These are phyloP conservation scores for Phytophthora tubulina DNA, from an alignment of 352 stramenopile species.

Conservation along the genomic window DNA sequence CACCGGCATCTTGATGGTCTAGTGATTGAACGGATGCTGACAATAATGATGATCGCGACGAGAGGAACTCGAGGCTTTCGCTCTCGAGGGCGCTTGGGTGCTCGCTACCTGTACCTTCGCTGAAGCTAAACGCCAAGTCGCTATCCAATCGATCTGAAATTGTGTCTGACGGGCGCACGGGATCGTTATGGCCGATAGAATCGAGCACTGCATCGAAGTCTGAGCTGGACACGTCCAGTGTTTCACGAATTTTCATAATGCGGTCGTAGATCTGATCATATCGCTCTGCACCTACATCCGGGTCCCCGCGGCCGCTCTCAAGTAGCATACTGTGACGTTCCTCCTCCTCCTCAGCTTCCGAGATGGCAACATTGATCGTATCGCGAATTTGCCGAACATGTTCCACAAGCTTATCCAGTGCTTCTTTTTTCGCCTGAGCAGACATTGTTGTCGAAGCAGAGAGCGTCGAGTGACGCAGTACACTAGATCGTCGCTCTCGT, in stretches of 20 bases:
- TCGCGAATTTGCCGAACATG: conserved; percentile 76
- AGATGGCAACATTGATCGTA: conserved; percentile 74
- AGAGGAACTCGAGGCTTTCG: conserved; percentile 36
- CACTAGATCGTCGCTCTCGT: conserved; percentile 20
- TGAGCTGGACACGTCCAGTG: conserved; percentile 53
- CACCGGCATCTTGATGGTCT: conserved; percentile 48
- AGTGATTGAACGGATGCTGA: conserved; percentile 40
- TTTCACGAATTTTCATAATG: conserved; percentile 63
- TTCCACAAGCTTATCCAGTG: conserved; percentile 64
- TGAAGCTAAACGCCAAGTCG: conserved; percentile 40
- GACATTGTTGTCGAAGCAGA: conserved; percentile 41
- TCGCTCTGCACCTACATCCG: conserved; percentile 34
- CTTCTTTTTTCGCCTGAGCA: conserved; percentile 47
- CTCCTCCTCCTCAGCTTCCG: conserved; percentile 61
- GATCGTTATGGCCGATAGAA: conserved; percentile 36
- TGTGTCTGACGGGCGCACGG: conserved; percentile 22
- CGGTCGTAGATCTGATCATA: conserved; percentile 61
- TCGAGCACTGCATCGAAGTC: conserved; percentile 62
- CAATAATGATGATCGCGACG: conserved; percentile 41
- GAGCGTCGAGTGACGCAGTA: conserved; percentile 43
- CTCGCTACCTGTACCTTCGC: conserved; percentile 32
- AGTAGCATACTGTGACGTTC: conserved; percentile 41
- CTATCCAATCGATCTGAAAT: conserved; percentile 30
- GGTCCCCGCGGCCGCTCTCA: conserved; percentile 35
- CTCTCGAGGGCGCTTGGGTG: conserved; percentile 24